A percentile compares a stretch with the other conserved stretches of the same genome.
phyloP scores from a whole-genome alignment of 345 rosid genomes.

The Eutrema heterophyllum region DNA sequence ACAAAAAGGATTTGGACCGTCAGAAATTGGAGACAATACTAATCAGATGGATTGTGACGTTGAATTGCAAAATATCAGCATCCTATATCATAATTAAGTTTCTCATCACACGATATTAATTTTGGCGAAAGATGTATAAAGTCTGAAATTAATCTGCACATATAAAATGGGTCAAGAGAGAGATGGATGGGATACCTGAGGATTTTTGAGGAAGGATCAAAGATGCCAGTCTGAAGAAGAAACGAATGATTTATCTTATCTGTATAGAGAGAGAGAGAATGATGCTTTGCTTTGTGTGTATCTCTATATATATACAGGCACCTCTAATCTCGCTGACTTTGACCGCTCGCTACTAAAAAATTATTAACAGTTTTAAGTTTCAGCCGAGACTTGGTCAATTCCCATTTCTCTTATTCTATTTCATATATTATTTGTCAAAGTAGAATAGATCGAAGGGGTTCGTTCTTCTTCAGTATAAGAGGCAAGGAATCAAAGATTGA shows the following conservation, averaged over 20 bases:
- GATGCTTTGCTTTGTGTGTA: neutral
- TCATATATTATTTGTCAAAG: neutral
- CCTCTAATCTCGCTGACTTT: slow-evolving; percentile 13
- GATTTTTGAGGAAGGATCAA: neutral
- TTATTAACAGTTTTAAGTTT: neutral
- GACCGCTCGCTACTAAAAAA: neutral
- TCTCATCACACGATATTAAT: neutral
- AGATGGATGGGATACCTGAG: slow-evolving; percentile 10
- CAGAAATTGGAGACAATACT: neutral
- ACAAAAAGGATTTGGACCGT: neutral
- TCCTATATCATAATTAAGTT: neutral
- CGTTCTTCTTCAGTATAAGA: no score
- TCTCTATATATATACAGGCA: neutral
- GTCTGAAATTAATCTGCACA: neutral
- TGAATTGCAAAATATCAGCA: neutral
- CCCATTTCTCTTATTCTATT: neutral
- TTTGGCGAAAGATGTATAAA: neutral
- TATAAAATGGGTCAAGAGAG: neutral
- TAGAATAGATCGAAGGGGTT: neutral
- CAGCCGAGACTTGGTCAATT: slow-evolving; percentile 16
- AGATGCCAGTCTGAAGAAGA: neutral
- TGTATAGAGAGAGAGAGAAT: neutral
- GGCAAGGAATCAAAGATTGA: neutral
- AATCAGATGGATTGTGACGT: neutral
- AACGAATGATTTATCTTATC: slow-evolving; percentile 13